Evolutionary conservation across 2,329 filamentous ascomycete genomes (phyloP).

Genomic region (Phialocephala sp.): DNA sequence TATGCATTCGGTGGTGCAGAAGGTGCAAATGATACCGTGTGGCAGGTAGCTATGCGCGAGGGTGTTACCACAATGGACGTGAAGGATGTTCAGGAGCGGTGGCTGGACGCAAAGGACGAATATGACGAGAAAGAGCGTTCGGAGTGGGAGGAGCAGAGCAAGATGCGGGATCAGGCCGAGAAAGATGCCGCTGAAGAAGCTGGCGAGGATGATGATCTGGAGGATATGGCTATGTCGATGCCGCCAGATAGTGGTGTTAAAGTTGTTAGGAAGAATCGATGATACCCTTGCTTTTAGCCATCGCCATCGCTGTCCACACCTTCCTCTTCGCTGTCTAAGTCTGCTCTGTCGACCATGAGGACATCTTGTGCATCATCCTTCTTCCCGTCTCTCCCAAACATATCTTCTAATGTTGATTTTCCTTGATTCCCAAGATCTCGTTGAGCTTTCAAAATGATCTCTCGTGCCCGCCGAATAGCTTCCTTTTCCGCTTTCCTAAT

Average conservation of each 20-base stretch:
- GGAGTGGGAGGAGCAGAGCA: slow-evolving; percentile 77
- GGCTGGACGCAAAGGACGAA: slow-evolving; percentile 88
- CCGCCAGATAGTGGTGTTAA: slow-evolving; percentile 71
- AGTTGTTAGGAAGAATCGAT: slow-evolving; percentile 66
- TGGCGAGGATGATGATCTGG: slow-evolving; percentile 50
- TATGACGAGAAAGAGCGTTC: slow-evolving; percentile 81
- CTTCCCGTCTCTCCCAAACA: slow-evolving; percentile 43
- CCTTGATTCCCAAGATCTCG: slow-evolving; percentile 52
- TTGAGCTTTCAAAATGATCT: slow-evolving; percentile 71
- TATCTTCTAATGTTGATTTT: slow-evolving; percentile 45
- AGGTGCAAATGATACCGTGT: slow-evolving; percentile 94
- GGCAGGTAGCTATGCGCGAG: slow-evolving; percentile 91
- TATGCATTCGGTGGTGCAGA: slow-evolving; percentile 92
- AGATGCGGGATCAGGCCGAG: slow-evolving; percentile 49
- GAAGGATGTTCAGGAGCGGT: slow-evolving; percentile 91
- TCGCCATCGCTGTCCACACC: slow-evolving; percentile 52
- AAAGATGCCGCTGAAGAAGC: slow-evolving; percentile 44
- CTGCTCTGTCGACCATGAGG: slow-evolving; percentile 49
- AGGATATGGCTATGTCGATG: slow-evolving; percentile 48
- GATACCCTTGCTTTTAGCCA: slow-evolving; percentile 46
- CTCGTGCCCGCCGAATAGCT: slow-evolving; percentile 77
- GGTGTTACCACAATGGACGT: slow-evolving; percentile 78
- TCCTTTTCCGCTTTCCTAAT: slow-evolving; percentile 93
- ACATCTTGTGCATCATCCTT: slow-evolving; percentile 42
- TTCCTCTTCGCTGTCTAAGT: slow-evolving; percentile 53